phyloP scores from a whole-genome alignment of 306 rosid species.

The Luffa aegyptiaca region DNA sequence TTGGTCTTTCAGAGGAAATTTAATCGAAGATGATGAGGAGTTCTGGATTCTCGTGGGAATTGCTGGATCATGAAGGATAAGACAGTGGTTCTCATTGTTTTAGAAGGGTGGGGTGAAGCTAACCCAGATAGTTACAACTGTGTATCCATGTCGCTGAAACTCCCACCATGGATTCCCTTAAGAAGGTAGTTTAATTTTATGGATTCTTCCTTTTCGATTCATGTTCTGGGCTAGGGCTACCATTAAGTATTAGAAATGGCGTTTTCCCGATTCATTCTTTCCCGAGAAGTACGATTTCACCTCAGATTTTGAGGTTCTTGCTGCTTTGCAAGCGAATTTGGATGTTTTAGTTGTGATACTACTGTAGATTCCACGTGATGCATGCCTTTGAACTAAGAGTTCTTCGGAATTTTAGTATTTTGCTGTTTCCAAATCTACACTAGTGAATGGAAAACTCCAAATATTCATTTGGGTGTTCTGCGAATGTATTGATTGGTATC shows the following conservation, averaged over 20 bases:
- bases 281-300: too few species aligned
- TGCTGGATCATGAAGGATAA: slow-evolving; percentile 85
- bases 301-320: too few species aligned
- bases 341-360: background rate
- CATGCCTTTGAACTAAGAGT: too few species aligned
- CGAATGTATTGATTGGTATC: background rate
- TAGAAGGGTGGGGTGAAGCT: slow-evolving; percentile 98
- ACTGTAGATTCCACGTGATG: background rate
- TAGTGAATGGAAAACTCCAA: background rate
- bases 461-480: too few species aligned
- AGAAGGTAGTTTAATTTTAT: slow-evolving; percentile 25
- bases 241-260: too few species aligned
- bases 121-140: slow-evolving; percentile 52
- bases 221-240: background rate
- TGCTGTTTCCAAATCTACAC: slow-evolving; percentile 22
- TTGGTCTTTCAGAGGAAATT: background rate
- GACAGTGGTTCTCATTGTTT: slow-evolving; percentile 50
- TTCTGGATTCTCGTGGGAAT: slow-evolving; percentile 48
- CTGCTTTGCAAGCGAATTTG: too few species aligned
- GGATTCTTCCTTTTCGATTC: background rate
- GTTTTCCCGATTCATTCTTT: background rate
- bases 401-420: slow-evolving; percentile 19
- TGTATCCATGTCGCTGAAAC: too few species aligned
- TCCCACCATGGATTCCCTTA: slow-evolving; percentile 33
- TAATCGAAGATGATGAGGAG: slow-evolving; percentile 41